phyloP scores from a whole-genome alignment of 1,284 basidiomycete species.

The Cutaneotrichosporon spelunceum region DNA sequence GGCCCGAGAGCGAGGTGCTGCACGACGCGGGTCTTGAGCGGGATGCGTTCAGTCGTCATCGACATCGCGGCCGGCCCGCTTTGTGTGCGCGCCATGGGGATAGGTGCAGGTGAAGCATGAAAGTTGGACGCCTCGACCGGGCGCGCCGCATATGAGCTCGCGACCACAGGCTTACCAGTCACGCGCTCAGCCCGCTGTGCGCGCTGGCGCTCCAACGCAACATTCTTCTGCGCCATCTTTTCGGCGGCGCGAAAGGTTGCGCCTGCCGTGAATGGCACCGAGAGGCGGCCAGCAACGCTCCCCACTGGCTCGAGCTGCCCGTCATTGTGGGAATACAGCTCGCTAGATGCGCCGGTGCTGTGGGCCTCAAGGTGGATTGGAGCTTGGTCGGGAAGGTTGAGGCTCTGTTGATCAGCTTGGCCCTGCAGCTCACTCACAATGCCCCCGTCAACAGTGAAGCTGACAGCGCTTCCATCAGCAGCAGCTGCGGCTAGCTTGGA shows the following conservation, averaged over 20 bases:
- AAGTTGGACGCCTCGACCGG: constrained; percentile 6
- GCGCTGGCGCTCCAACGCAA: constrained; percentile 31
- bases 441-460: constrained; percentile 29
- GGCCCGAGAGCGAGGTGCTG: constrained; percentile 45
- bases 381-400: constrained; percentile 31
- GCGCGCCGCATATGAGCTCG: not conserved
- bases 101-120: constrained; percentile 6
- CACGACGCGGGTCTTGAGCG: constrained; percentile 47
- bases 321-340: constrained; percentile 28
- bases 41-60: constrained; percentile 26
- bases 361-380: constrained; percentile 30
- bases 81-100: constrained; percentile 17
- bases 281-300: constrained; percentile 40
- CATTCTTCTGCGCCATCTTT: constrained; percentile 33
- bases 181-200: constrained; percentile 33
- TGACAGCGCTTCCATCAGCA: constrained; percentile 18
- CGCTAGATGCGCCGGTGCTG: constrained; percentile 26
- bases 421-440: constrained; percentile 26
- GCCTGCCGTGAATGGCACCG: constrained; percentile 32
- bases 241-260: constrained; percentile 31
- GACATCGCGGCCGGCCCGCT: constrained; percentile 19
- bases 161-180: constrained; percentile 19
- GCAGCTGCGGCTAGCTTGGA: constrained; percentile 22
- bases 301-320: constrained; percentile 27
- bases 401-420: constrained; percentile 23